Base-by-base conservation (phyloP, 805 yeast genomes). In the Candida rishiriensis region DNA sequence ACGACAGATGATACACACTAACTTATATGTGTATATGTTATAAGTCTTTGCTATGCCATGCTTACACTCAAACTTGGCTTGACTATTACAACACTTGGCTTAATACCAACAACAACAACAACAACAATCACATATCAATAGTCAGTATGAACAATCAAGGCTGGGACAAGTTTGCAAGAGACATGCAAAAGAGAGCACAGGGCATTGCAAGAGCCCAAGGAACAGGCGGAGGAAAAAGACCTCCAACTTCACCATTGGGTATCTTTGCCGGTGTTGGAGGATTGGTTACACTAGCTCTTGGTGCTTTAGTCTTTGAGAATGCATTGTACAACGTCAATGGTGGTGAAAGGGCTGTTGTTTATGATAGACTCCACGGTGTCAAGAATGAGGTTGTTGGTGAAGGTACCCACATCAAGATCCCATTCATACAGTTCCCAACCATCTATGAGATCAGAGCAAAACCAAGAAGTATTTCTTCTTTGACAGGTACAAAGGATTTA, bases 401-500 rank as follows among this genome's bases (percentile, higher is more conserved):
- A 71, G 99, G 99, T 54, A 93, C 99, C 2, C 99, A 93, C 69
- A 73, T 93, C 55, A 83, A 88, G 40, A 72, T 91, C 52, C 99
- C 99, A 34, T 90, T 97, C 90, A 68, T 93, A 43, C 97, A 93
- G 67, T 85, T 88, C 40, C 97, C 99, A 34, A 75, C 89, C 40
- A 79, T 89, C 41, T 93, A 85, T 66, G 98, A 93, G 63, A 96
- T 93, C 48, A 81, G 99, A 59, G 97, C 99, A 38, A 91, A 88
- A 64, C 99, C 99, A 47, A 82, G 97, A 69, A 89, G 89, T 56
- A 95, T 93, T 49, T 87, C 97, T 12, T 88, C 97, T 21, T 76
- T 95, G 59, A 93, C 99, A 1, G 99, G 99, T 53, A 93, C 99
- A 17, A 93, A 93, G 71, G 99, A 93, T 69, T 76, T 93, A 63